These are phyloP conservation scores for Laguncularia racemosa DNA, from an alignment of 345 rosid species.

Conservation along the genomic window DNA sequence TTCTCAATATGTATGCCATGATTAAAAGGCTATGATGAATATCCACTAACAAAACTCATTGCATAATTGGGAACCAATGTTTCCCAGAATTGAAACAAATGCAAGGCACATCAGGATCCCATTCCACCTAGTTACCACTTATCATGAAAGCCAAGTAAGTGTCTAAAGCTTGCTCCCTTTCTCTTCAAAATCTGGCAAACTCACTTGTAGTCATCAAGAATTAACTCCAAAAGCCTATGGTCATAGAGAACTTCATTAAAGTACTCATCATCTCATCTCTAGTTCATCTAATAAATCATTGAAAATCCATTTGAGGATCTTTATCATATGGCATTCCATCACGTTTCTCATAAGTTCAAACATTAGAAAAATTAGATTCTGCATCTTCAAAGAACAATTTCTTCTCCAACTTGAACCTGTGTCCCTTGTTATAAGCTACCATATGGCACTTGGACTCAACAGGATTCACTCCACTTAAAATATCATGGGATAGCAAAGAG, in stretches of 20 bases:
- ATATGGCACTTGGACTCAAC: conserved; percentile 38
- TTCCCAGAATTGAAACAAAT: conserved; percentile 25
- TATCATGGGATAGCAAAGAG: conserved; percentile 78
- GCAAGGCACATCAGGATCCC: conserved; percentile 34
- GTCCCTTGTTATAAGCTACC: conserved; percentile 42
- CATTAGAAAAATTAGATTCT: conserved; percentile 47
- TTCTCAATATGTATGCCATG: no score
- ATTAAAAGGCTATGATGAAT: conserved; percentile 52
- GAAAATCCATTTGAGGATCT: conserved; percentile 41
- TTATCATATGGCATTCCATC: conserved; percentile 26
- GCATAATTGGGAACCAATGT: conserved; percentile 55
- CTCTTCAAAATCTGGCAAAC: conserved; percentile 38
- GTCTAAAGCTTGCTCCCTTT: conserved; percentile 63
- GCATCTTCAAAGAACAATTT: conserved; percentile 44
- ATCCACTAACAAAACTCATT: conserved; percentile 27
- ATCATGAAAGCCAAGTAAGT: conserved; percentile 47
- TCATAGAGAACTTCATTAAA: conserved; percentile 22
- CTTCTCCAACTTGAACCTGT: conserved; percentile 16
- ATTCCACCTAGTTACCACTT: conserved; percentile 29
- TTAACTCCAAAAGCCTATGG: conserved; percentile 36
- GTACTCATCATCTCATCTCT: conserved; percentile 24
- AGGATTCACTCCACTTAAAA: conserved; percentile 52
- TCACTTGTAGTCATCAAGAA: conserved; percentile 39
- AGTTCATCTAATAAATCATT: conserved; percentile 31
- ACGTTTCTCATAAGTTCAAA: conserved; percentile 32